A percentile compares a stretch with the other conserved stretches of the same genome.
Conservation (phyloP, 2,329 filamentous ascomycete species). For the Aspergillus sp. region DNA sequence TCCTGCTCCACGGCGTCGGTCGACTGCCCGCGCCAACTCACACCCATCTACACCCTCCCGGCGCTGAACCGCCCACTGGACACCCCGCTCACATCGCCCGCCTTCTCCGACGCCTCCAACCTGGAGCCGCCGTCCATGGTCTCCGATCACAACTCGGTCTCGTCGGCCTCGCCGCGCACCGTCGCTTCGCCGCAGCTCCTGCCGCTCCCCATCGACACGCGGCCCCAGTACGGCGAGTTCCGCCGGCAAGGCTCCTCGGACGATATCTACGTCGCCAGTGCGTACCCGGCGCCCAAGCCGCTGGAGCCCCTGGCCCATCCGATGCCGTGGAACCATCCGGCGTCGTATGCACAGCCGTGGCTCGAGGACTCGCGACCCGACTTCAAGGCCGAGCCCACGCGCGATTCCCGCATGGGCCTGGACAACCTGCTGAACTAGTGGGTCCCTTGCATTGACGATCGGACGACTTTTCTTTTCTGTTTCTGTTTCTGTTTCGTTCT, state of each 20-base stretch:
- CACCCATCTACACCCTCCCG: constrained; percentile 39
- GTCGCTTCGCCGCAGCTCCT: constrained; percentile 42
- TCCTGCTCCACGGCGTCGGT: constrained; percentile 22
- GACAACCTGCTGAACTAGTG: constrained; percentile 38
- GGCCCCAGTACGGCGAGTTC: constrained; percentile 34
- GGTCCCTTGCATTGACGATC: constrained; percentile 19
- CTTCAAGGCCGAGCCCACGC: constrained; percentile 22
- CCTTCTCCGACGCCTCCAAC: constrained; percentile 62
- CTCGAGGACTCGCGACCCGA: constrained; percentile 13
- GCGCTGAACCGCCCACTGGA: constrained; percentile 46
- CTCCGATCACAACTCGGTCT: constrained; percentile 66
- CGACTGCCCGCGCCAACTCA: constrained; percentile 29
- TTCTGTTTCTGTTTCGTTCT: constrained; percentile 14
- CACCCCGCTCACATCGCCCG: constrained; percentile 63
- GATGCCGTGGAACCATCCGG: constrained; percentile 29
- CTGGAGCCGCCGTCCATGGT: constrained; percentile 67
- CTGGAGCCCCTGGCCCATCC: constrained; percentile 25
- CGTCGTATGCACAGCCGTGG: constrained; percentile 26
- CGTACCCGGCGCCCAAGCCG: constrained; percentile 16
- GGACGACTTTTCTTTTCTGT: constrained; percentile 18
- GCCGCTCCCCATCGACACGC: constrained; percentile 45
- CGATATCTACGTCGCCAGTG: constrained; percentile 21
- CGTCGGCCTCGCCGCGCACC: constrained; percentile 58
- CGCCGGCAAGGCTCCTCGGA: constrained; percentile 32
- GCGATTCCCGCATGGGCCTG: constrained; percentile 42